Base-by-base conservation (phyloP, 371 early-diverging fungal species). In the Funneliformis caledonium region DNA sequence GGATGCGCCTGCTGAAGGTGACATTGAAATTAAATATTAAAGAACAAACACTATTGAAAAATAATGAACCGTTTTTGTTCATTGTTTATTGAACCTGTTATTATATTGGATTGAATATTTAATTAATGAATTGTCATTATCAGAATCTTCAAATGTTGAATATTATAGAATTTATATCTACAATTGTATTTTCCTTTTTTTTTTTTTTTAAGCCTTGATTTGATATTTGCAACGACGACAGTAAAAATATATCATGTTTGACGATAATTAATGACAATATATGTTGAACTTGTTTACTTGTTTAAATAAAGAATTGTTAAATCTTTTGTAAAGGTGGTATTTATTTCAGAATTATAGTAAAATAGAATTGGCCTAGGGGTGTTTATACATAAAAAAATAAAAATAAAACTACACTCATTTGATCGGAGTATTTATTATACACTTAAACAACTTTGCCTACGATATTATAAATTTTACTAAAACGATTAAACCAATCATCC, bases 1-100 rank as follows among this genome's bases (percentile, higher is more conserved):
- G 80, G 96, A 96, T 86, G 95, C 94, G 47, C 96, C 96, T 8
- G 94, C 93, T 19, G 94, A 94, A 83, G 95, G 94, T 48, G 95
- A 94, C 69, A 85, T 92, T 22, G 93, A 94, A 83, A 85, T 91
- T 70, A 85, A 87, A 65, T 87, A 87, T 61, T 78, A 50, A 78
- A 65, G 33, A 9, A 64, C 12, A 9, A 14, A 11, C 31, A 6
- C 22, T 19, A 64, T 11, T 31, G 64, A 59, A n/a, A 59, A n/a
- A n/a, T 22, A 22, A 6, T 33, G 64, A 64, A 26, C 26, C 1
- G 14, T n/a, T 62, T 62, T 10, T 1, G 31, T 31, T 37, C 37
- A 52, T 64, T 64, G 64, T n/a, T 31, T 10, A 26, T 62, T 26
- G 31, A 62, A 62, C n/a, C 11, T 31, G 33, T 64, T 33, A 64